Conservation (phyloP, 2,329 filamentous ascomycete genomes). For the Epichloe aotearoae region DNA sequence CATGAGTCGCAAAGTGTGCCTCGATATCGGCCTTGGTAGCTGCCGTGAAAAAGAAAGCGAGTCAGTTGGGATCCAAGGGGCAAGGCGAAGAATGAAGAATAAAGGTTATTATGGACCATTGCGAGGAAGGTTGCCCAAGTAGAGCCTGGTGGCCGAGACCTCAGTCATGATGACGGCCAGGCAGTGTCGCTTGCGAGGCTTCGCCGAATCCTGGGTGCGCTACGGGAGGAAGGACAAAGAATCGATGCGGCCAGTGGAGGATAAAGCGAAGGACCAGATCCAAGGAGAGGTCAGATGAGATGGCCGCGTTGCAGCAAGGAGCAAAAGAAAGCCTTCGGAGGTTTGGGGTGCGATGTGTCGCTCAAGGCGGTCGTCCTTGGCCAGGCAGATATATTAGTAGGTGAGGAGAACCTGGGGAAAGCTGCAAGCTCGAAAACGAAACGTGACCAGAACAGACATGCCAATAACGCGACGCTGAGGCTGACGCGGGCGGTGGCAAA, state of each 20-base stretch:
- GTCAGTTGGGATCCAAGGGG: conserved; percentile 28
- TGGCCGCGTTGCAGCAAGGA: neutral
- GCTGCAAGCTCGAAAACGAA: conserved; percentile 1
- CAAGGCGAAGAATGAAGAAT: conserved; percentile 9
- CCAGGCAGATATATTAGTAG: neutral
- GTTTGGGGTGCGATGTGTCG: neutral
- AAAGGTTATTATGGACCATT: conserved; percentile 49
- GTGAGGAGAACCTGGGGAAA: conserved; percentile 4
- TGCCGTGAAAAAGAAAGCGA: conserved; percentile 31
- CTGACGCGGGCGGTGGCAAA: conserved; percentile 6
- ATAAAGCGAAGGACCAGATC: neutral
- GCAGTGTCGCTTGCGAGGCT: conserved; percentile 1
- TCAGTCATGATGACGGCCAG: conserved; percentile 48
- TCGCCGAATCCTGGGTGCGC: conserved; percentile 3
- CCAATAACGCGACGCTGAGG: conserved; percentile 5
- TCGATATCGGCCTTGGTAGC: conserved; percentile 96
- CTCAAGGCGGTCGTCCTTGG: neutral
- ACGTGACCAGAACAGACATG: conserved; percentile 2
- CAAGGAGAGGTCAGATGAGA: neutral
- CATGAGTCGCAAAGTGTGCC: conserved; percentile 88
- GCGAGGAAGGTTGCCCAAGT: conserved; percentile 93
- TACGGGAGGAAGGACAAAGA: neutral
- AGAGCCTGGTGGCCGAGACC: conserved; percentile 89
- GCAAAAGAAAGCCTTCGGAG: neutral
- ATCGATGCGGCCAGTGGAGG: neutral